A percentile compares a stretch with the other conserved stretches of the same genome.
phyloP scores from a whole-genome alignment of 116 monocot species.

The Posidonia oceanica region DNA sequence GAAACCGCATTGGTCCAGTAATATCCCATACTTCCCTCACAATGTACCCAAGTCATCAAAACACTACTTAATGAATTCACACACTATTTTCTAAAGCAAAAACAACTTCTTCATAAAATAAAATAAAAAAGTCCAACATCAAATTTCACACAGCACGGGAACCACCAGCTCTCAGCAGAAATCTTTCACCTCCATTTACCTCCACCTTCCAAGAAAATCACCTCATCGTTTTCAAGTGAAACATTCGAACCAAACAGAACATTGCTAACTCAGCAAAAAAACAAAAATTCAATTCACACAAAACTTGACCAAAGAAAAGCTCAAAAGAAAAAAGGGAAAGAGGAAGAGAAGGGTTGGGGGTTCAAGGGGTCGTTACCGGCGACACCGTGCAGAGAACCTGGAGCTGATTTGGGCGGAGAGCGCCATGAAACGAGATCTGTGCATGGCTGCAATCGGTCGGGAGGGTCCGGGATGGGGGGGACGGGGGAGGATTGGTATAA shows the following conservation, averaged over 20 bases:
- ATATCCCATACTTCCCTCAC: no score
- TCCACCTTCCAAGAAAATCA: no score
- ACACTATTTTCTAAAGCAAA: no score
- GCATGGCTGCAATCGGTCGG: background rate
- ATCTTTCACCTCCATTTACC: no score
- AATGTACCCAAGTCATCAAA: no score
- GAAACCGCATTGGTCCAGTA: no score
- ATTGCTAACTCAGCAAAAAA: background rate
- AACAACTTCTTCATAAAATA: no score
- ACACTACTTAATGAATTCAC: no score
- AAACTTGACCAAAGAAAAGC: background rate
- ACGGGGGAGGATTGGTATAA: background rate
- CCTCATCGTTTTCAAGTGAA: no score
- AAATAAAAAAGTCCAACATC: no score
- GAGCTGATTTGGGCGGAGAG: background rate
- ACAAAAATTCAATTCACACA: background rate
- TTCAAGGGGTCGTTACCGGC: background rate
- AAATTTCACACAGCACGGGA: no score
- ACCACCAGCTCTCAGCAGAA: no score
- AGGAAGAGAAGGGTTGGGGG: background rate
- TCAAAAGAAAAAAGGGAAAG: background rate
- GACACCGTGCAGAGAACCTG: background rate
- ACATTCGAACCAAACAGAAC: background rate
- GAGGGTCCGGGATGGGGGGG: background rate
- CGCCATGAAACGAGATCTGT: background rate